A percentile compares a stretch with the other conserved stretches of the same genome.
Conservation (phyloP, 208 protist genomes). For the Acanthamoeba rhysodes region DNA sequence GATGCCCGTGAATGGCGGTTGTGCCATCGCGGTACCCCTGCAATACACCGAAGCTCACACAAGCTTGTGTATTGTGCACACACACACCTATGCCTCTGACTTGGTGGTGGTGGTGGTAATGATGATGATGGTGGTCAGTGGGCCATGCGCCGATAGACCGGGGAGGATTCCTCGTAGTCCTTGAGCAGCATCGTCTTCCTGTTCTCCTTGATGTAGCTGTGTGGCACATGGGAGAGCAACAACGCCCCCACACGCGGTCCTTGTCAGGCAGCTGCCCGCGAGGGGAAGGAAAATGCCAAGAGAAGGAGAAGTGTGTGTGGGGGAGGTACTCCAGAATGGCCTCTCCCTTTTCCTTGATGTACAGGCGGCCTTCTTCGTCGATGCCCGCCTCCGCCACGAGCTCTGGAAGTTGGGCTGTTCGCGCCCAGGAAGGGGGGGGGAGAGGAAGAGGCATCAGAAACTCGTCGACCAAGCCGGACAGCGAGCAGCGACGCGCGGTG, state of each 20-base stretch:
- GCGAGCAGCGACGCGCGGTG: background rate
- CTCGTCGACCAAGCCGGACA: no score
- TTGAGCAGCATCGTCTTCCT: conserved; percentile 39
- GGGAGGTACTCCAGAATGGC: background rate
- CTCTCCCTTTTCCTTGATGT: conserved; percentile 51
- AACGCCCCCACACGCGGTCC: background rate
- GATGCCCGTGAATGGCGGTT: no score
- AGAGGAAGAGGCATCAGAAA: background rate
- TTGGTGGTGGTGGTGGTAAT: no score
- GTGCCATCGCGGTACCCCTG: no score
- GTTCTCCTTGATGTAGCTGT: conserved; percentile 47
- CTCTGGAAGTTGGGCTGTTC: conserved; percentile 22
- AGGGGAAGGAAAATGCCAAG: background rate
- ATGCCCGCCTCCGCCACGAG: conserved; percentile 49
- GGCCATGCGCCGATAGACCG: conserved; percentile 49
- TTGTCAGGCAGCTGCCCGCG: background rate
- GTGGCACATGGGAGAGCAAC: background rate
- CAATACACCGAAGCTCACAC: no score
- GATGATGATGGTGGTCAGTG: background rate
- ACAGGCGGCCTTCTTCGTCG: conserved; percentile 46
- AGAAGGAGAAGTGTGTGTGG: background rate
- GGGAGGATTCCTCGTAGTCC: conserved; percentile 38
- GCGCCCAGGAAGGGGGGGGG: background rate
- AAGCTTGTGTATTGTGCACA: no score
- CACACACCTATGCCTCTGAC: no score